Conservation (phyloP, 148 eudicot genomes). For the Rhododendron molle region DNA sequence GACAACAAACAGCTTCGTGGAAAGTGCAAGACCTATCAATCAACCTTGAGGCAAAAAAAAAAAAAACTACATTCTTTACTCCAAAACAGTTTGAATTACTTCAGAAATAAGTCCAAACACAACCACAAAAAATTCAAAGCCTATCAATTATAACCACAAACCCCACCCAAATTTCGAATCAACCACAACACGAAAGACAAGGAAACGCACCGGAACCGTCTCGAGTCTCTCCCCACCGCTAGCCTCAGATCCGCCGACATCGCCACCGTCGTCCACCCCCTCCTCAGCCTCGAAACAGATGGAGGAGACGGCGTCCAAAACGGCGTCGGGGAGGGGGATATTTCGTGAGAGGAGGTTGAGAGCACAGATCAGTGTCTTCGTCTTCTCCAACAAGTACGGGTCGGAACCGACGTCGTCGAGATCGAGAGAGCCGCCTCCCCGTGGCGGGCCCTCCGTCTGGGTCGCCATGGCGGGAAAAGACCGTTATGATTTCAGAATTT, state of each 20-base stretch:
- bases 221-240: not conserved
- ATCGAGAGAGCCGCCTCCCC: constrained; percentile 7
- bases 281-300: constrained; percentile 35
- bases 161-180: not conserved
- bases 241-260: constrained; percentile 9
- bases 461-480: constrained; percentile 49
- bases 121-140: not conserved
- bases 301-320: constrained; percentile 62
- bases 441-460: constrained; percentile 25
- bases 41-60: no score
- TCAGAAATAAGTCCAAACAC: not conserved
- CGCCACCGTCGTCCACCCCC: not conserved
- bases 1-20: no score
- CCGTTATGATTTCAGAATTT: constrained; percentile 1
- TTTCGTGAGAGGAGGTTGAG: constrained; percentile 88
- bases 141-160: not conserved
- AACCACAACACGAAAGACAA: not conserved
- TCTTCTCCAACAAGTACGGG: constrained; percentile 46
- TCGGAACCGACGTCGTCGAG: not conserved
- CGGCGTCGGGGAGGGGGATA: constrained; percentile 74
- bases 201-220: constrained; percentile 8
- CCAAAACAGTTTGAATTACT: not conserved
- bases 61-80: not conserved
- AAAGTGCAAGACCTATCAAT: no score
- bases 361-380: constrained; percentile 83